These are phyloP conservation scores for Coniochaeta sp. DNA, from an alignment of 2,329 filamentous ascomycete genomes.

Conservation along the genomic window DNA sequence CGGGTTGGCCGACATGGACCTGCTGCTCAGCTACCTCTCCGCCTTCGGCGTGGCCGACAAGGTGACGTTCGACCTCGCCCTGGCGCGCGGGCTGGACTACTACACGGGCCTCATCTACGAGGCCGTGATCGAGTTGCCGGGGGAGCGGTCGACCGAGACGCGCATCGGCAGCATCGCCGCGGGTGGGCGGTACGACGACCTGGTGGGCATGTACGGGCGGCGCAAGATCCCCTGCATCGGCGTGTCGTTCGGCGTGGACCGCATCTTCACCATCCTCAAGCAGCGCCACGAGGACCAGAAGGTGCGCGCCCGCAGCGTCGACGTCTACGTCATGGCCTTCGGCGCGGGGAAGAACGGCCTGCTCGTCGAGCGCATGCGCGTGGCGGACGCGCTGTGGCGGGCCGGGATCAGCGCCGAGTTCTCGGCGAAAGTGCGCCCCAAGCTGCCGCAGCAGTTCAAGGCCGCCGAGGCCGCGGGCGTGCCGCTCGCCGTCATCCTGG, in stretches of 20 bases:
- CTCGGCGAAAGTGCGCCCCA: constrained; percentile 83
- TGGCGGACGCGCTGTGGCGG: constrained; percentile 73
- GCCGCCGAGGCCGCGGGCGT: constrained; percentile 68
- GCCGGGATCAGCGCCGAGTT: constrained; percentile 89
- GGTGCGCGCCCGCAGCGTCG: constrained; percentile 66
- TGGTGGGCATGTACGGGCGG: constrained; percentile 92
- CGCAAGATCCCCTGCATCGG: constrained; percentile 71
- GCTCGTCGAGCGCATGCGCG: constrained; percentile 74
- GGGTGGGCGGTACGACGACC: constrained; percentile 84
- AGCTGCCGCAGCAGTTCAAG: constrained; percentile 84
- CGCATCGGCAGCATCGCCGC: constrained; percentile 78
- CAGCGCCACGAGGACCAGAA: constrained; percentile 52
- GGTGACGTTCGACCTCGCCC: constrained; percentile 82
- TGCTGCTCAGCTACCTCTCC: constrained; percentile 77
- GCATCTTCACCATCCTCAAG: constrained; percentile 90
- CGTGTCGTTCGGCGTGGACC: constrained; percentile 90
- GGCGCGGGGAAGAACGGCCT: constrained; percentile 72
- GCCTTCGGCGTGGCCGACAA: constrained; percentile 63
- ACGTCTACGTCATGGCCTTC: constrained; percentile 93
- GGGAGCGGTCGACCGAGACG: constrained; percentile 24
- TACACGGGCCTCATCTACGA: constrained; percentile 90
- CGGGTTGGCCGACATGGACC: constrained; percentile 72
- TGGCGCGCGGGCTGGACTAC: constrained; percentile 81
- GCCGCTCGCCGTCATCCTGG: constrained; percentile 82
- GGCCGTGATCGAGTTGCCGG: constrained; percentile 75